A percentile compares a stretch with the other conserved stretches of the same genome.
phyloP scores from a whole-genome alignment of 768 basidiomycete species.

The Hericium erinaceus region DNA sequence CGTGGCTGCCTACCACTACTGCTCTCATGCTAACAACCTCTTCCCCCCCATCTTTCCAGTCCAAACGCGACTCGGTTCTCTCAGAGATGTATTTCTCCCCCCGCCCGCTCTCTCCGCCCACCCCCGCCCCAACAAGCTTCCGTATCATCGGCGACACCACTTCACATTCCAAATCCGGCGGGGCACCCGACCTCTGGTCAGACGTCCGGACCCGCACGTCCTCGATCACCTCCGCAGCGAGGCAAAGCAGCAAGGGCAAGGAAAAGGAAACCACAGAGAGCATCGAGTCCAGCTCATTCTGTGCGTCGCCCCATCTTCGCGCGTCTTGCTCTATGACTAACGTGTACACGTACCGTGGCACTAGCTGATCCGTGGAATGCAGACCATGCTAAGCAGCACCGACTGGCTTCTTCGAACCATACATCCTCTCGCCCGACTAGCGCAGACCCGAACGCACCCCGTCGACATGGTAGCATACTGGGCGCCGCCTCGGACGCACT shows the following conservation, averaged over 20 bases:
- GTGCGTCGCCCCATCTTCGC: constrained; percentile 6
- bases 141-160: neutral
- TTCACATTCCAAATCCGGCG: neutral
- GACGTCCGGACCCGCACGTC: constrained; percentile 4
- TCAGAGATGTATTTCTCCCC: neutral
- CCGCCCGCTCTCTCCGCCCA: neutral
- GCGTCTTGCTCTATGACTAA: neutral
- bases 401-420: constrained; percentile 1
- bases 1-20: neutral
- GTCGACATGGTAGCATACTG: constrained; percentile 16
- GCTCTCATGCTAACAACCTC: neutral
- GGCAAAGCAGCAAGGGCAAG: constrained; percentile 8
- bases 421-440: constrained; percentile 4
- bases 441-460: constrained; percentile 1
- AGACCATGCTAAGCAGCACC: neutral
- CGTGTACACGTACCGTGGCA: neutral
- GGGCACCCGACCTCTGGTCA: neutral
- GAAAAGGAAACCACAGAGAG: constrained; percentile 10
- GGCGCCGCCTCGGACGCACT: constrained; percentile 19
- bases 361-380: constrained; percentile 4
- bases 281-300: constrained; percentile 5
- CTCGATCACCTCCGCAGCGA: constrained; percentile 6
- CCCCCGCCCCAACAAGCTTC: neutral
- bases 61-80: neutral
- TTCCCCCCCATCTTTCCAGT: neutral